phyloP scores from a whole-genome alignment of 2,329 filamentous ascomycete species.

The Dothistroma septosporum region DNA sequence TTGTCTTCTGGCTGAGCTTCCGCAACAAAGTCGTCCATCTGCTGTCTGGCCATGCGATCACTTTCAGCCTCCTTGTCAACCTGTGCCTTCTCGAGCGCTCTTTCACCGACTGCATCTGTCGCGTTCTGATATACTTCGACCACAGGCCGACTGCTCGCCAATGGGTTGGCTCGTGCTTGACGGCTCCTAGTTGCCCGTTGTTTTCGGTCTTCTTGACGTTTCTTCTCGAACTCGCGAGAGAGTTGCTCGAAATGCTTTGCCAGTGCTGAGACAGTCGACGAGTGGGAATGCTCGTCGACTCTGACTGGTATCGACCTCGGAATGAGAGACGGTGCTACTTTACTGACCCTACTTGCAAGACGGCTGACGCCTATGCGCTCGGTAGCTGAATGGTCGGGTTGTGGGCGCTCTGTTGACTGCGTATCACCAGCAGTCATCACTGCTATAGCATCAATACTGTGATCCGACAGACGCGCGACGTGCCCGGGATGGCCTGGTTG shows the following conservation, averaged over 20 bases:
- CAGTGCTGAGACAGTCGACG: slow-evolving; percentile 78
- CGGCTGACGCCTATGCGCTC: slow-evolving; percentile 47
- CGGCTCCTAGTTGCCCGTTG: slow-evolving; percentile 73
- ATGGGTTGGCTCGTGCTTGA: slow-evolving; percentile 76
- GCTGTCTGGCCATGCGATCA: slow-evolving; percentile 11
- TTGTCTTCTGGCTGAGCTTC: slow-evolving; percentile 21
- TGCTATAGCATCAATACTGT: not conserved
- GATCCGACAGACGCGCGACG: slow-evolving; percentile 24
- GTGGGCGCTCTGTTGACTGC: not conserved
- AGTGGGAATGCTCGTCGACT: slow-evolving; percentile 50
- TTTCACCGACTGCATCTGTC: slow-evolving; percentile 69
- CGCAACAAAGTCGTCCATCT: slow-evolving; percentile 18
- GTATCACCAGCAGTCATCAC: not conserved
- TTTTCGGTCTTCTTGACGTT: slow-evolving; percentile 79
- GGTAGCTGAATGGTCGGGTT: slow-evolving; percentile 67
- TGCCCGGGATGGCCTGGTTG: slow-evolving; percentile 38
- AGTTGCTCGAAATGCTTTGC: slow-evolving; percentile 95
- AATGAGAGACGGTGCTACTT: slow-evolving; percentile 66
- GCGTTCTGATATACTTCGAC: slow-evolving; percentile 95
- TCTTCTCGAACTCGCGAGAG: slow-evolving; percentile 93
- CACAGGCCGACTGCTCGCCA: slow-evolving; percentile 89
- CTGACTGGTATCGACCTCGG: slow-evolving; percentile 74
- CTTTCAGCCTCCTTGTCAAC: slow-evolving; percentile 13
- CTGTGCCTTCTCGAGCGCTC: slow-evolving; percentile 7
- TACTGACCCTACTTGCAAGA: slow-evolving; percentile 49